A percentile compares a stretch with the other conserved stretches of the same genome.
These are phyloP conservation scores for Diaporthe nobilis DNA, from an alignment of 2,329 filamentous ascomycete genomes.

Conservation along the genomic window DNA sequence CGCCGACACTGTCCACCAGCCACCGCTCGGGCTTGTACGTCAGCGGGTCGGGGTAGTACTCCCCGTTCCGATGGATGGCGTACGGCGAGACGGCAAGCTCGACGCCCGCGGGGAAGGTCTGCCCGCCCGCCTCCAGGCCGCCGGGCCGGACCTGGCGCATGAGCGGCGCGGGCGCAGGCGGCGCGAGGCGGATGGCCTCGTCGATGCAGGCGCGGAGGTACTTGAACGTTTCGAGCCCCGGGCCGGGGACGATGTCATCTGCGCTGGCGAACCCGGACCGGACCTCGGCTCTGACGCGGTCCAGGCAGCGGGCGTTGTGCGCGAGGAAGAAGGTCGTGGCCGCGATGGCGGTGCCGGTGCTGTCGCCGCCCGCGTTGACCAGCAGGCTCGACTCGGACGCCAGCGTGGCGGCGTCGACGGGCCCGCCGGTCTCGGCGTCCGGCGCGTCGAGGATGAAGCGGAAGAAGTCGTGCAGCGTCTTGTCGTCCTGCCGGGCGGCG, in stretches of 20 bases:
- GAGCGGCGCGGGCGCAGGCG: constrained; percentile 34
- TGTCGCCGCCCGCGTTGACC: constrained; percentile 44
- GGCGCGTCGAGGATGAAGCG: constrained; percentile 18
- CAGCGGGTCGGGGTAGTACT: constrained; percentile 11
- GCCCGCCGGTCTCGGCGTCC: not conserved
- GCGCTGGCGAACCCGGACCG: not conserved
- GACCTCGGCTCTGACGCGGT: not conserved
- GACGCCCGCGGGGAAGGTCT: constrained; percentile 39
- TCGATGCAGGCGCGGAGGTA: constrained; percentile 60
- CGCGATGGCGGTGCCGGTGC: constrained; percentile 42
- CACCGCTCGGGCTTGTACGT: constrained; percentile 12
- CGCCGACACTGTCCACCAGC: constrained; percentile 9
- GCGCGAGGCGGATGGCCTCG: constrained; percentile 45
- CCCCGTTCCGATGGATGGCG: constrained; percentile 43
- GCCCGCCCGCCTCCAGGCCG: constrained; percentile 41
- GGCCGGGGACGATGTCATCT: not conserved
- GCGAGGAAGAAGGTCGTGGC: not conserved
- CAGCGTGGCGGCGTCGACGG: constrained; percentile 10
- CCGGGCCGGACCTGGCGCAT: constrained; percentile 42
- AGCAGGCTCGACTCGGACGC: constrained; percentile 18
- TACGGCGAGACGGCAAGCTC: constrained; percentile 44
- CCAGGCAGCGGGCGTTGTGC: constrained; percentile 2
- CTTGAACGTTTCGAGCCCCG: constrained; percentile 43
- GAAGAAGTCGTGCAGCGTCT: constrained; percentile 20
- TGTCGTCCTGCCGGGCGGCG: not conserved